phyloP scores from a whole-genome alignment of 208 protist genomes.

The Polymyxa betae region DNA sequence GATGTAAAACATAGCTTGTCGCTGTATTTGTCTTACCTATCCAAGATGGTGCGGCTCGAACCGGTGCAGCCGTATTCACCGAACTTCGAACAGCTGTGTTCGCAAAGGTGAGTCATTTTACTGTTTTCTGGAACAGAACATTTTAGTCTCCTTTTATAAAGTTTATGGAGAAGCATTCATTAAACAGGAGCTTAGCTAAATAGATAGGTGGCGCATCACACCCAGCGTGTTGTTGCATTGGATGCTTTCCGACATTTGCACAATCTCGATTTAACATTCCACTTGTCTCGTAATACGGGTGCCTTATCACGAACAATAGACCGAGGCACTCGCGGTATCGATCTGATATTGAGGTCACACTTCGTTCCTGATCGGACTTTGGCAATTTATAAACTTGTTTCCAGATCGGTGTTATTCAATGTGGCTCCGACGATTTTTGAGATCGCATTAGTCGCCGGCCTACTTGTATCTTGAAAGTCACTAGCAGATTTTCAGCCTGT shows the following conservation, averaged over 20 bases:
- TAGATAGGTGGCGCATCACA: slow-evolving; percentile 8
- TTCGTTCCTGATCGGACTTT: slow-evolving; percentile 63
- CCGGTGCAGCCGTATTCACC: background rate
- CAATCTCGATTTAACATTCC: slow-evolving; percentile 61
- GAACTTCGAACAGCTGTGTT: slow-evolving; percentile 22
- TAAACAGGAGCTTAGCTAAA: no score
- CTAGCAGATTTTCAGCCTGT: background rate
- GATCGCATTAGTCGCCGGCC: slow-evolving; percentile 14
- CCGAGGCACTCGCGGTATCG: slow-evolving; percentile 60
- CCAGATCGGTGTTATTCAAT: slow-evolving; percentile 53
- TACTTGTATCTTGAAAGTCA: background rate
- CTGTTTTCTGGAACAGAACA: no score
- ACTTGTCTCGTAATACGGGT: slow-evolving; percentile 67
- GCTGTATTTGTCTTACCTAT: background rate
- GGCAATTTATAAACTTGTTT: slow-evolving; percentile 60
- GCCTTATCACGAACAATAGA: slow-evolving; percentile 67
- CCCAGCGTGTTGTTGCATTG: background rate
- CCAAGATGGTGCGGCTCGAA: background rate
- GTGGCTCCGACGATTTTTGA: slow-evolving; percentile 54
- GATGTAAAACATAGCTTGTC: slow-evolving; percentile 46
- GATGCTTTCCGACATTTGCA: slow-evolving; percentile 59
- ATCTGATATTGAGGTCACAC: slow-evolving; percentile 57
- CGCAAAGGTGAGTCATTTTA: no score
- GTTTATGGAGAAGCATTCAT: no score
- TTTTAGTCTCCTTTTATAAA: no score